Evolutionary conservation across 805 yeast species (phyloP), one percentile per base, ranked within the genome.

Genomic region (Candida ponderosae): DNA sequence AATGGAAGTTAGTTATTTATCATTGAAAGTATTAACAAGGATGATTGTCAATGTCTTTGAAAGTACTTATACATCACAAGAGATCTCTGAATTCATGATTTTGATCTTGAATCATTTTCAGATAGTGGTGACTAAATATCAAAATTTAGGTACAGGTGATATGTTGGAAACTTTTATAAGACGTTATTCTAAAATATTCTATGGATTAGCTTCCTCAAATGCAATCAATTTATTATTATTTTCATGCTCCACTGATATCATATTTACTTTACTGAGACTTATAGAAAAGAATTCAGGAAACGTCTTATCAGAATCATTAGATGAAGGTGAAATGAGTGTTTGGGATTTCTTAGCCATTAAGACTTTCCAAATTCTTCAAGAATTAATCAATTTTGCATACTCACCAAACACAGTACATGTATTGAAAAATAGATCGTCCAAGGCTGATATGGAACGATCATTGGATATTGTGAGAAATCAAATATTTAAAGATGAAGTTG

Each of bases 321-420:
- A 67, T 5, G 68, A 60, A 4, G 80, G 76, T 6, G 71, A 68
- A 39, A 39, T 15, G 6, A 74, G 71, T 26, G 72, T 86, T 46
- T 86, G 95, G 94, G 88, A 81, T 48, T 72, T 70, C 31, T 56
- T 86, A 19, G 80, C 82, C 2, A 75, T 87, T 35, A 77, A 79
- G 50, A 70, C 80, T 0, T 66, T 89, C 41, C 50, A 73, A 37
- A 68, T 87, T 16, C 58, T 88, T 50, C 81, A 86, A 47, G 70
- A 71, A 41, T 62, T 84, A 32, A 66, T 88, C 7, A 68, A 74
- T 19, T 75, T 80, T 51, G 63, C 77, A 1, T 73, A 71, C 51
- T 79, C 77, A 44, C 76, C 74, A 42, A 88, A 89, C 4, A 79
- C 88, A 1, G 69, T 80, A 4, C 68, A 78, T 5, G 50, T 70